phyloP scores from a whole-genome alignment of 305 asterid species.

The Ilex paraguariensis region DNA sequence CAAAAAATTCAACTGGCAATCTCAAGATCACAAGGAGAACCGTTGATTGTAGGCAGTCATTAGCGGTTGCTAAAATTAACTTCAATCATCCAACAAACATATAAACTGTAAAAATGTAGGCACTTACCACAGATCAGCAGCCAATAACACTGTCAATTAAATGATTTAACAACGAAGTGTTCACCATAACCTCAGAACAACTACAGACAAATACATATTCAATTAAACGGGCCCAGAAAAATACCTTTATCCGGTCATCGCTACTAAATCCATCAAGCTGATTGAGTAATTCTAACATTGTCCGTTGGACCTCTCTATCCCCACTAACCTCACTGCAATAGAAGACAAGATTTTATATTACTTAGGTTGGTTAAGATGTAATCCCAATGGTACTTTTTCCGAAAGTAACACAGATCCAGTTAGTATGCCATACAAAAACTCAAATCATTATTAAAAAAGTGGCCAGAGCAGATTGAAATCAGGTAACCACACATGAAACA shows the following conservation, averaged over 20 bases:
- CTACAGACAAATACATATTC: neutral
- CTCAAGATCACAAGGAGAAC: too few relatives aligned
- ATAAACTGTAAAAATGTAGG: too few relatives aligned
- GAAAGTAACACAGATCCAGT: neutral
- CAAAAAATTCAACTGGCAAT: too few relatives aligned
- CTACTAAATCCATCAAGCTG: slow-evolving; percentile 34
- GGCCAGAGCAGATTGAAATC: neutral
- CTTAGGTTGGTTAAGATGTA: neutral
- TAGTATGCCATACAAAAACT: neutral
- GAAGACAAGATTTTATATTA: neutral
- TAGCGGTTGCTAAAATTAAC: too few relatives aligned
- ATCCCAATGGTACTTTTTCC: neutral
- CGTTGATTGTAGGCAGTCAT: too few relatives aligned
- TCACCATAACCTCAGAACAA: neutral
- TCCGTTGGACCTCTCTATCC: slow-evolving; percentile 30
- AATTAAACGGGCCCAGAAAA: neutral
- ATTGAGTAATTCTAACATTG: slow-evolving; percentile 31
- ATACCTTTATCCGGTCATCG: slow-evolving; percentile 28
- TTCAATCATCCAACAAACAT: too few relatives aligned
- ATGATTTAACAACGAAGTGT: too few relatives aligned
- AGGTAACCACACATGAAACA: neutral
- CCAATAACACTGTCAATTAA: too few relatives aligned
- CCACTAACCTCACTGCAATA: slow-evolving; percentile 27
- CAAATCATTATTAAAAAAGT: neutral
- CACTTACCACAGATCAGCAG: too few relatives aligned